These are phyloP conservation scores for Vitis vinifera DNA, from an alignment of 164 flowering plant genomes.

Conservation along the genomic window DNA sequence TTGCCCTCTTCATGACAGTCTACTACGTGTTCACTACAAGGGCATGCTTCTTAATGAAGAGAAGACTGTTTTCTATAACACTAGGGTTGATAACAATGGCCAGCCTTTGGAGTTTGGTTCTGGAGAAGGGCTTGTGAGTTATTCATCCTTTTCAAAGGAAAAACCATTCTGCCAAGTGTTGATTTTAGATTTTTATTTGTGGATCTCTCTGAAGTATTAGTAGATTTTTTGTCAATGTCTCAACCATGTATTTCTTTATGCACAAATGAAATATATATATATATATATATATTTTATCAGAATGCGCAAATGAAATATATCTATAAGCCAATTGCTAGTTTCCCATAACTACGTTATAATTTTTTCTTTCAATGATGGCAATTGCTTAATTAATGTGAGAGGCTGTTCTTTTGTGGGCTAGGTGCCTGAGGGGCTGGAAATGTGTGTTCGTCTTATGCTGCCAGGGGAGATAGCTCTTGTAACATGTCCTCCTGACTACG, in stretches of 20 bases:
- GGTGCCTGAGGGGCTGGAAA: conserved; percentile 99
- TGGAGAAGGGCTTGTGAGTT: conserved; percentile 96
- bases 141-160: not conserved
- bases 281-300: not conserved
- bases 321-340: not conserved
- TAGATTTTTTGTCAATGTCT: too few species aligned
- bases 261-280: not conserved
- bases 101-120: conserved; percentile 93
- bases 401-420: conserved; percentile 21
- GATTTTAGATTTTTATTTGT: not conserved
- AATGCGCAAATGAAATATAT: not conserved
- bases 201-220: not conserved
- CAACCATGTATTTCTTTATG: not conserved
- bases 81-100: conserved; percentile 77
- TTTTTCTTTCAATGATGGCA: too few species aligned
- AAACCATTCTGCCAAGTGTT: not conserved
- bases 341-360: too few species aligned
- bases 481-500: conserved; percentile 97
- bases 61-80: conserved; percentile 78
- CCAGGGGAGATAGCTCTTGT: conserved; percentile 92
- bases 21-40: conserved; percentile 79
- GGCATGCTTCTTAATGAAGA: conserved; percentile 81
- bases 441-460: conserved; percentile 94
- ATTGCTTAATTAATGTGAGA: not conserved
- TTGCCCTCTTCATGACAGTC: conserved; percentile 98